A percentile compares a stretch with the other conserved stretches of the same genome.
phyloP scores from a whole-genome alignment of 2,329 filamentous ascomycete species.

The Drechslerella stenobrocha region DNA sequence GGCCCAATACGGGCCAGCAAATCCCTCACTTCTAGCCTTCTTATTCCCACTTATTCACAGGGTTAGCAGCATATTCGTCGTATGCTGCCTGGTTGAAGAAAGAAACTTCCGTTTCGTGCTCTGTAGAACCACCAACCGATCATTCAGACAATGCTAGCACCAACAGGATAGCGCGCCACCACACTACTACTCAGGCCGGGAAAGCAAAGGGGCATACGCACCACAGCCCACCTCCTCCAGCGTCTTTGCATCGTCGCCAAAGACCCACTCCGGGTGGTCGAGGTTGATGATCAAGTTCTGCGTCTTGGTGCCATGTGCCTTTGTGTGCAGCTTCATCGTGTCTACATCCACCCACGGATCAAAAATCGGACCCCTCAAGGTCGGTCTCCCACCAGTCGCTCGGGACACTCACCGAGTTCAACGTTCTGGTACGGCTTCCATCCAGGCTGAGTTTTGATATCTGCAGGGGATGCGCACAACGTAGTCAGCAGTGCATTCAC shows the following conservation, averaged over 20 bases:
- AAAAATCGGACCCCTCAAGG: background rate
- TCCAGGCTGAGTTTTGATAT: conserved; percentile 37
- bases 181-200: background rate
- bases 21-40: background rate
- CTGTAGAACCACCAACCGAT: conserved; percentile 23
- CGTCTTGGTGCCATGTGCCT: conserved; percentile 53
- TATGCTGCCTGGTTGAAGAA: conserved; percentile 53
- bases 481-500: background rate
- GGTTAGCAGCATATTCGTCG: conserved; percentile 51
- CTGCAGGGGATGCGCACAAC: conserved; percentile 9
- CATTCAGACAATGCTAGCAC: background rate
- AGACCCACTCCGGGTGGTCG: conserved; percentile 51
- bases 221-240: conserved; percentile 52
- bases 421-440: conserved; percentile 49
- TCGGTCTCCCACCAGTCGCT: too few species aligned
- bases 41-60: conserved; percentile 52
- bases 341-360: conserved; percentile 31
- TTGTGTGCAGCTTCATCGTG: conserved; percentile 53
- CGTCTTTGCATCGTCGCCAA: conserved; percentile 50
- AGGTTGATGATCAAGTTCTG: conserved; percentile 53
- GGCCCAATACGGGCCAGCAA: background rate
- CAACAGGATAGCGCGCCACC: conserved; percentile 1
- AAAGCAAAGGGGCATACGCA: conserved; percentile 18
- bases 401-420: conserved; percentile 23
- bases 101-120: conserved; percentile 53